These are phyloP conservation scores for Salix suchowensis DNA, from an alignment of 345 rosid species.

Conservation along the genomic window DNA sequence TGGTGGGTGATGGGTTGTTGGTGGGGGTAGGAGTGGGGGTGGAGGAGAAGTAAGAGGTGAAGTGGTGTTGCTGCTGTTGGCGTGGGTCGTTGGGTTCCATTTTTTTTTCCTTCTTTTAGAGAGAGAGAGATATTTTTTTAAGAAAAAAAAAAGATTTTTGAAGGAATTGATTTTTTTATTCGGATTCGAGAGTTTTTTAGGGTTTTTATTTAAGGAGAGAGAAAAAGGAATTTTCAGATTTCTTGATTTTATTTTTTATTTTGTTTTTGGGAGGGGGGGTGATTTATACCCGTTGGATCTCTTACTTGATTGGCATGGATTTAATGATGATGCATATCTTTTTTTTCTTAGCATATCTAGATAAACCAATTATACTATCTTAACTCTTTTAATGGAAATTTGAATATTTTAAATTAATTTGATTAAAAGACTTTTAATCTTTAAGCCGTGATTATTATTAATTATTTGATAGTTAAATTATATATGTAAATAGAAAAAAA, in stretches of 20 bases:
- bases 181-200: background rate
- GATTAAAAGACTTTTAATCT: too few species aligned
- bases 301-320: background rate
- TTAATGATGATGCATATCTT: constrained; percentile 5
- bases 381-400: too few species aligned
- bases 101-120: constrained; percentile 27
- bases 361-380: background rate
- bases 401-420: background rate
- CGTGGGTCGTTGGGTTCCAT: constrained; percentile 57
- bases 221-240: constrained; percentile 1
- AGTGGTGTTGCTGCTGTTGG: constrained; percentile 31
- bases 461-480: too few species aligned
- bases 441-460: too few species aligned
- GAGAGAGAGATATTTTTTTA: constrained; percentile 26
- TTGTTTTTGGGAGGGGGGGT: too few species aligned
- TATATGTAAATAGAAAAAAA: too few species aligned
- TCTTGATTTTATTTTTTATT: background rate
- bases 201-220: background rate
- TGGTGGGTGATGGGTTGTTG: constrained; percentile 44
- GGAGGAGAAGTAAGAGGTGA: constrained; percentile 40
- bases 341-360: background rate
- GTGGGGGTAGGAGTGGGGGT: constrained; percentile 30
- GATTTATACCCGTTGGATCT: constrained; percentile 27
- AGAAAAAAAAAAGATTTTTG: constrained; percentile 10
- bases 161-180: constrained; percentile 20